Percentiles rank a stretch among this genome's conserved stretches.
phyloP scores from a whole-genome alignment of 2,329 filamentous ascomycete species.

The Chaetoscypha palmicola region DNA sequence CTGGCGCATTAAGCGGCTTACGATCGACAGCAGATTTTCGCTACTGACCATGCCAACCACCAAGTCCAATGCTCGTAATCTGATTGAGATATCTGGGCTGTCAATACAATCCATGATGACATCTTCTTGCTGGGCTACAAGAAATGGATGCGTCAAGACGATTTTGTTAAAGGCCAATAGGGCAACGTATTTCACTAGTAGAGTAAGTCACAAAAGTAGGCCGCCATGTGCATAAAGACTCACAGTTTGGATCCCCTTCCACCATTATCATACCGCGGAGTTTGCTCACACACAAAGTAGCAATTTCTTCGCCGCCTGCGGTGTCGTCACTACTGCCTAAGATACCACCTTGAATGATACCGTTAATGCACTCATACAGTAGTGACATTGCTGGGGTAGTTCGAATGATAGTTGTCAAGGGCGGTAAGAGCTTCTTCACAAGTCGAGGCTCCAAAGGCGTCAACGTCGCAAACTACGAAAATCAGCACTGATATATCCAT shows the following conservation, averaged over 20 bases:
- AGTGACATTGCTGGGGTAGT: slow-evolving; percentile 98
- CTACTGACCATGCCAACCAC: slow-evolving; percentile 89
- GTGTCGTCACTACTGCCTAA: slow-evolving; percentile 74
- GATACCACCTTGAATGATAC: slow-evolving; percentile 94
- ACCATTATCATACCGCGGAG: slow-evolving; percentile 89
- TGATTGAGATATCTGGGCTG: slow-evolving; percentile 91
- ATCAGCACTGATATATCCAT: not conserved
- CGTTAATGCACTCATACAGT: slow-evolving; percentile 96
- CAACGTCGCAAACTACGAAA: slow-evolving; percentile 74
- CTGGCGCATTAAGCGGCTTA: slow-evolving; percentile 82
- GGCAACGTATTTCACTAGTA: slow-evolving; percentile 97
- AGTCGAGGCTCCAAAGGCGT: slow-evolving; percentile 88
- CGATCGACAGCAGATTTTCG: slow-evolving; percentile 76
- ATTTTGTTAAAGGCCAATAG: slow-evolving; percentile 94
- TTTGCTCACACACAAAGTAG: slow-evolving; percentile 85
- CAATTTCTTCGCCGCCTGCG: slow-evolving; percentile 83
- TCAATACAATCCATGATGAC: slow-evolving; percentile 96
- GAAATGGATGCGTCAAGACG: slow-evolving; percentile 75
- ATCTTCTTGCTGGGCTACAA: slow-evolving; percentile 89
- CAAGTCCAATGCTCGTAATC: slow-evolving; percentile 83
- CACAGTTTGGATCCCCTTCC: slow-evolving; percentile 87
- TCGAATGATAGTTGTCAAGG: slow-evolving; percentile 84
- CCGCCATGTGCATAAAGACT: too few relatives aligned
- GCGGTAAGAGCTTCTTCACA: slow-evolving; percentile 83
- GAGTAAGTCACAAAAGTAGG: too few relatives aligned